phyloP scores from a whole-genome alignment of 768 basidiomycete genomes.

The Mycena rosella region DNA sequence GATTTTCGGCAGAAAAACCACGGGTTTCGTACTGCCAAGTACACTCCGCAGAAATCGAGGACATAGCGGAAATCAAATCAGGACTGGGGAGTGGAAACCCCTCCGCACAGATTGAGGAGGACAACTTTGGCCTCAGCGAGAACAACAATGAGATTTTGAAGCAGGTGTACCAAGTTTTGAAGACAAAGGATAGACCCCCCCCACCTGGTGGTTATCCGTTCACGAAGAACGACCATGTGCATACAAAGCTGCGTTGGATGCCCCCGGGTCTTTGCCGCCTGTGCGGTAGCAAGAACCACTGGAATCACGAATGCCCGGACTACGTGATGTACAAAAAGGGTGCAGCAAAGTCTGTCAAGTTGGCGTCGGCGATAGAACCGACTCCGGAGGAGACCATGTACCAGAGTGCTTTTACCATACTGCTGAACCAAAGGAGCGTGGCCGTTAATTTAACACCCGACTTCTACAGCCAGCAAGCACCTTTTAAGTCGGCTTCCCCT shows the following conservation, averaged over 20 bases:
- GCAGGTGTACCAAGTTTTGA: neutral
- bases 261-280: conserved; percentile 12
- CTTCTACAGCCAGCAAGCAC: too few species aligned
- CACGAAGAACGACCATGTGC: conserved; percentile 11
- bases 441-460: too few species aligned
- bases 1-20: too few species aligned
- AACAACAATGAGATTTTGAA: neutral
- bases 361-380: neutral
- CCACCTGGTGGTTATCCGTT: conserved; percentile 8
- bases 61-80: too few species aligned
- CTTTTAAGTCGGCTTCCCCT: too few species aligned
- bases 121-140: too few species aligned
- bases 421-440: conserved; percentile 23
- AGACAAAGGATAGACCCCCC: neutral
- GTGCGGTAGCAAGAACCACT: conserved; percentile 21
- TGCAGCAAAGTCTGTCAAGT: neutral
- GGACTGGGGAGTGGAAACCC: neutral
- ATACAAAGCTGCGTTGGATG: neutral
- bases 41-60: too few species aligned
- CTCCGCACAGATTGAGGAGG: too few species aligned
- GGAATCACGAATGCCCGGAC: conserved; percentile 20
- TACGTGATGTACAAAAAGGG: conserved; percentile 2
- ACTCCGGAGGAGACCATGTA: conserved; percentile 19
- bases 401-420: neutral
- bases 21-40: too few species aligned